Conservation (phyloP, 805 yeast genomes). For the Sugiyamaella chiloensis region DNA sequence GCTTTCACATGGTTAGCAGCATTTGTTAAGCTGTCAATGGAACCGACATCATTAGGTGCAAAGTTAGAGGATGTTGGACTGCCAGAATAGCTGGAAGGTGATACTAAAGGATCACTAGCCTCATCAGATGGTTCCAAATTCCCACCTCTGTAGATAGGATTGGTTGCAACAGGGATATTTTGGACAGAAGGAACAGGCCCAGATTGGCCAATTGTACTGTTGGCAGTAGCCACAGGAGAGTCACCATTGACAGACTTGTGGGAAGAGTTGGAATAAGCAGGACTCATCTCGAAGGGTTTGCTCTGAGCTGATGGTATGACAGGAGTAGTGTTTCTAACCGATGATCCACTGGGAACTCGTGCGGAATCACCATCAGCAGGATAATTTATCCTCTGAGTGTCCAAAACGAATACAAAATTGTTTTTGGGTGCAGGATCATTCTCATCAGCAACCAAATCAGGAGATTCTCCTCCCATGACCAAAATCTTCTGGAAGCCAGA, state of each 20-base stretch:
- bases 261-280: neutral
- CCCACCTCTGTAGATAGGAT: neutral
- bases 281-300: neutral
- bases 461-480: conserved; percentile 90
- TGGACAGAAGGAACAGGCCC: neutral
- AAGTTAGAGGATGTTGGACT: conserved; percentile 1
- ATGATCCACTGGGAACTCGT: neutral
- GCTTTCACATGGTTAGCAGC: too few species aligned
- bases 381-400: conserved; percentile 45
- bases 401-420: conserved; percentile 52
- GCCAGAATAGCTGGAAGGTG: neutral
- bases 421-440: conserved; percentile 40
- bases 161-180: neutral
- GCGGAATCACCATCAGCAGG: conserved; percentile 35
- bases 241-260: neutral
- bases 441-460: conserved; percentile 40
- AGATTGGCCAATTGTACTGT: neutral
- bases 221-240: neutral
- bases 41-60: too few species aligned
- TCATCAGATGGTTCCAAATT: neutral
- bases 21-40: too few species aligned
- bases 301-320: neutral
- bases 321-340: neutral
- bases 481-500: conserved; percentile 59
- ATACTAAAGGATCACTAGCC: neutral